Percentiles rank a stretch among this genome's conserved stretches.
phyloP scores from a whole-genome alignment of 2,329 filamentous ascomycete genomes.

The Beauveria asiatica region DNA sequence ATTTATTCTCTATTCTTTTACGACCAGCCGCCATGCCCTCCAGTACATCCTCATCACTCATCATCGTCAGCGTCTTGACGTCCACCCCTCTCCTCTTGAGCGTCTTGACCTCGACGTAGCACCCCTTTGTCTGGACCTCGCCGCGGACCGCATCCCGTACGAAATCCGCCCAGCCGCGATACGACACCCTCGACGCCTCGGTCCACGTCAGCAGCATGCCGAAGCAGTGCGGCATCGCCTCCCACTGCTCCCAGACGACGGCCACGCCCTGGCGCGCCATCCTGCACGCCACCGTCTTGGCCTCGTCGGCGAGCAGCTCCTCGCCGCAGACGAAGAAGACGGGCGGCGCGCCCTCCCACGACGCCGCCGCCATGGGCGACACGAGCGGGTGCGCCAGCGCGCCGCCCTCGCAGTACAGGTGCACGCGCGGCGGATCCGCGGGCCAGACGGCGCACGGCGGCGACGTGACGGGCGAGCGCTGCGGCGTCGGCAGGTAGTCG shows the following conservation, averaged over 20 bases:
- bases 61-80: slow-evolving; percentile 26
- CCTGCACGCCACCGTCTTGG: slow-evolving; percentile 42
- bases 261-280: slow-evolving; percentile 43
- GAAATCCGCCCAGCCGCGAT: slow-evolving; percentile 44
- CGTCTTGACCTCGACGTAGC: slow-evolving; percentile 37
- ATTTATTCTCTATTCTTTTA: not conserved
- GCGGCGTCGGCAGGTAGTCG: slow-evolving; percentile 30
- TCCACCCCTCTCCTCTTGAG: slow-evolving; percentile 33
- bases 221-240: slow-evolving; percentile 67
- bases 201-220: slow-evolving; percentile 39
- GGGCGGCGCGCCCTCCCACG: slow-evolving; percentile 51
- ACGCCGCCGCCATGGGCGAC: slow-evolving; percentile 42
- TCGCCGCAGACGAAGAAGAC: slow-evolving; percentile 55
- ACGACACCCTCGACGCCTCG: slow-evolving; percentile 36
- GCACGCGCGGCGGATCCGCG: slow-evolving; percentile 34
- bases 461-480: slow-evolving; percentile 15
- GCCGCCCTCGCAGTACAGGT: slow-evolving; percentile 39
- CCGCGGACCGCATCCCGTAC: slow-evolving; percentile 28
- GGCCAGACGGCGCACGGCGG: slow-evolving; percentile 43
- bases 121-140: slow-evolving; percentile 28
- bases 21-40: slow-evolving; percentile 20
- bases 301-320: slow-evolving; percentile 59
- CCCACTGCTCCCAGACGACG: slow-evolving; percentile 57
- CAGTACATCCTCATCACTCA: slow-evolving; percentile 29
- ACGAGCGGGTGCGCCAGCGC: slow-evolving; percentile 53